phyloP scores from a whole-genome alignment of 2,329 filamentous ascomycete genomes.

The Blastomyces parvus region DNA sequence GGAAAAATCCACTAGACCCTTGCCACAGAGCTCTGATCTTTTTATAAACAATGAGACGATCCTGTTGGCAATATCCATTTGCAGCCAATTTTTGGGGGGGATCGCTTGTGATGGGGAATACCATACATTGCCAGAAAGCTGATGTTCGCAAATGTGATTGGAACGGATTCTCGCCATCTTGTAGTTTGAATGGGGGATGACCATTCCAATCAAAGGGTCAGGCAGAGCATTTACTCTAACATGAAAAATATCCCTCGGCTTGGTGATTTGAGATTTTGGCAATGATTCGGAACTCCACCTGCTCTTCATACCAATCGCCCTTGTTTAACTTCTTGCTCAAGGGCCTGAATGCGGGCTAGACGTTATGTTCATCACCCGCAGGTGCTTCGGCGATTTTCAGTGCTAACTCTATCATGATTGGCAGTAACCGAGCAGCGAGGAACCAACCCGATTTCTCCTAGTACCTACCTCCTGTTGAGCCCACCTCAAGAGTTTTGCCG shows the following conservation, averaged over 20 bases:
- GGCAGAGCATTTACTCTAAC: neutral
- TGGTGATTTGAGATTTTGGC: neutral
- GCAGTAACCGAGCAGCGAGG: neutral
- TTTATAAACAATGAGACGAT: too few relatives aligned
- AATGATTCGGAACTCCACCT: neutral
- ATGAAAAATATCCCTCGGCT: neutral
- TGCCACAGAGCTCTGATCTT: too few relatives aligned
- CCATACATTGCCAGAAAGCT: neutral
- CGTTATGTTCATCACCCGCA: neutral
- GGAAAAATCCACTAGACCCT: too few relatives aligned
- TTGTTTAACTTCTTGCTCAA: neutral
- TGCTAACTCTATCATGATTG: neutral
- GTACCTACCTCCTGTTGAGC: neutral
- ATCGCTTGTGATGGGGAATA: neutral
- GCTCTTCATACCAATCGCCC: neutral
- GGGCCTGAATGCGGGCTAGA: neutral
- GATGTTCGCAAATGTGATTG: neutral
- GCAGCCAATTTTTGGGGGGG: neutral
- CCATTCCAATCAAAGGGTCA: neutral
- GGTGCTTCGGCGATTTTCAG: slow-evolving; percentile 2
- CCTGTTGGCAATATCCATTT: neutral
- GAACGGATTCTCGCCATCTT: neutral
- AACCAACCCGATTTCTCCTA: neutral
- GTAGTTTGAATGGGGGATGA: neutral
- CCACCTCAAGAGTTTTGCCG: neutral